Evolutionary conservation across 2,329 filamentous ascomycete species (phyloP), one percentile per base, ranked within the genome.

Genomic region (Monilinia fructigena): DNA sequence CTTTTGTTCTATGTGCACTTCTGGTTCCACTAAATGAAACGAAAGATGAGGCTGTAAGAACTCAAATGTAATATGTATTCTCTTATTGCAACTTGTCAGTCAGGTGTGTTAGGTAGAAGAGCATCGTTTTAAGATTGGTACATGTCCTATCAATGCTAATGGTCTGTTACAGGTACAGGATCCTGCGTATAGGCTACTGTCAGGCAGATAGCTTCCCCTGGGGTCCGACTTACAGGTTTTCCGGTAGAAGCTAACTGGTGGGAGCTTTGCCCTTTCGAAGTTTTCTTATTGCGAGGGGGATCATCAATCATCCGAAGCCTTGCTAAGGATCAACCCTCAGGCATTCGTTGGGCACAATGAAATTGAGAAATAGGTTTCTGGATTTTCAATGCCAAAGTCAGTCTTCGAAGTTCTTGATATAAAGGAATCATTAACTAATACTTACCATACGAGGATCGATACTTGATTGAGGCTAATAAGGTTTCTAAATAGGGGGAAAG

Each of bases 101-200:
- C 31, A 35, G 7, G 31, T 35, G 31, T 35, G 31, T 5, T 35
- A 35, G 31, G 31, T 35, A 35, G 31, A 6, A 35, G 31, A 35
- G 31, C 31, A 35, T 35, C 31, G 55, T 45, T 45, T 45, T 28
- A 58, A 28, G 55, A 23, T 45, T 58, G 14, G 55, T 45, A 45
- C 5, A 20, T n/a, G 20, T n/a, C 31, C 20, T 31, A 23, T 47
- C 40, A 47, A 47, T 45, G 40, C 40, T 47, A 28, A 58, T 35
- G 28, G 55, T 48, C 45, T 48, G 45, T 48, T 45, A 45, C 42
- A 45, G 55, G 18, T 45, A 58, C 55, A 58, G 40, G 55, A 58
- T 45, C 38, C 55, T 58, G 55, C 40, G n/a, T 45, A 58, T 35
- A 45, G 55, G 23, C 23, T 58, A 8, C 18, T 6, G 42, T 11